A percentile compares a stretch with the other conserved stretches of the same genome.
These are phyloP conservation scores for Calonectria henricotiae DNA, from an alignment of 2,329 filamentous ascomycete genomes.

Conservation along the genomic window DNA sequence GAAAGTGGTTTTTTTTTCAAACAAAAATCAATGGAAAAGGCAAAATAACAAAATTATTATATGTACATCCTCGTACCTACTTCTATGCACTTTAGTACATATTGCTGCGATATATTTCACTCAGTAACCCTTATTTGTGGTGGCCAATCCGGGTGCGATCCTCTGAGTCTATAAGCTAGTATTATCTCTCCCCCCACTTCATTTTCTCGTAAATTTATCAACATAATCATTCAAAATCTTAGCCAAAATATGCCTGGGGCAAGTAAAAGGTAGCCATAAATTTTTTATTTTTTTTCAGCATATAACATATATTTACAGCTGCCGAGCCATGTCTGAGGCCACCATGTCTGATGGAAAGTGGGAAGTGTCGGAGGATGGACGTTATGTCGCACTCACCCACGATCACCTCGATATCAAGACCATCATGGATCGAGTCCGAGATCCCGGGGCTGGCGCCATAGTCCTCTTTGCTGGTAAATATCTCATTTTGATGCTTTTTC, in stretches of 20 bases:
- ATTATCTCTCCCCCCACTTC: slow-evolving; percentile 17
- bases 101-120: neutral
- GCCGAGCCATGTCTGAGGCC: slow-evolving; percentile 38
- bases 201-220: neutral
- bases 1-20: too few species aligned
- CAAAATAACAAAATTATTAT: too few species aligned
- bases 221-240: too few species aligned
- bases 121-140: neutral
- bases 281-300: neutral
- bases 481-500: neutral
- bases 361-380: slow-evolving; percentile 66
- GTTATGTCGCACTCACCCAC: slow-evolving; percentile 80
- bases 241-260: neutral
- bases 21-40: too few species aligned
- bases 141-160: slow-evolving; percentile 8
- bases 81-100: too few species aligned
- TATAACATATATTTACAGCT: slow-evolving; percentile 1
- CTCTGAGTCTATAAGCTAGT: neutral
- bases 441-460: slow-evolving; percentile 81
- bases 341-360: slow-evolving; percentile 38
- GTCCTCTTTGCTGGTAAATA: slow-evolving; percentile 79
- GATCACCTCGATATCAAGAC: slow-evolving; percentile 71
- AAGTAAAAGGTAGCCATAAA: neutral
- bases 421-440: slow-evolving; percentile 79
- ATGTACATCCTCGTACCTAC: too few species aligned